Evolutionary conservation across 2,329 filamentous ascomycete species (phyloP).

Genomic region (Aureobasidium lini): DNA sequence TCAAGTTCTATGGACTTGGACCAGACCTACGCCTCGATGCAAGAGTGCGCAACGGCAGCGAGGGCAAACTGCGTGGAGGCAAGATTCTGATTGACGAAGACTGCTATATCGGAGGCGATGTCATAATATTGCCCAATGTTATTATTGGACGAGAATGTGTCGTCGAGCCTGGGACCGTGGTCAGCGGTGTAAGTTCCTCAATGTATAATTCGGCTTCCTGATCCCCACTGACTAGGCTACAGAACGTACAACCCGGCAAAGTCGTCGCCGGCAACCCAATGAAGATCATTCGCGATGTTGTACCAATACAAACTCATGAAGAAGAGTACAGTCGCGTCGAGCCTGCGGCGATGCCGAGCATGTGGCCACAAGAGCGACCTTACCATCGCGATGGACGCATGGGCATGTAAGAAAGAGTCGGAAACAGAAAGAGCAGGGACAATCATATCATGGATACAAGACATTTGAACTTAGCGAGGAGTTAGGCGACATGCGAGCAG

Average conservation of each 20-base stretch:
- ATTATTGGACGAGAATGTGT: constrained; percentile 47
- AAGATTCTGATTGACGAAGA: constrained; percentile 69
- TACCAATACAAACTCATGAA: neutral
- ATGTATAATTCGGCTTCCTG: constrained; percentile 26
- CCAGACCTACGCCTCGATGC: constrained; percentile 66
- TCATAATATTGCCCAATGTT: constrained; percentile 52
- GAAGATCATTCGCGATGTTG: constrained; percentile 21
- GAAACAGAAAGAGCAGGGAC: neutral
- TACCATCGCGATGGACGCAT: neutral
- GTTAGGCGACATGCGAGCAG: neutral
- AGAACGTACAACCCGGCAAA: constrained; percentile 41
- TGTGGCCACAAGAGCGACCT: neutral
- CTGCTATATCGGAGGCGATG: constrained; percentile 57
- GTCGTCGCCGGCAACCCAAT: constrained; percentile 43
- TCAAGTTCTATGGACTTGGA: constrained; percentile 76
- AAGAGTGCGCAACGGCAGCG: constrained; percentile 63
- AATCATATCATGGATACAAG: neutral
- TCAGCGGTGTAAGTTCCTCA: constrained; percentile 41
- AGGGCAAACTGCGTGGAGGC: constrained; percentile 62
- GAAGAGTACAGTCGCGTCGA: neutral
- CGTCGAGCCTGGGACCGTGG: constrained; percentile 48
- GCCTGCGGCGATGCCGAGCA: neutral
- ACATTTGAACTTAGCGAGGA: constrained; percentile 5
- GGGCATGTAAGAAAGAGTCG: neutral
- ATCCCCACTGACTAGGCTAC: neutral